Evolutionary conservation across 2,329 filamentous ascomycete genomes (phyloP).

Genomic region (Neonectria neomacrospora): DNA sequence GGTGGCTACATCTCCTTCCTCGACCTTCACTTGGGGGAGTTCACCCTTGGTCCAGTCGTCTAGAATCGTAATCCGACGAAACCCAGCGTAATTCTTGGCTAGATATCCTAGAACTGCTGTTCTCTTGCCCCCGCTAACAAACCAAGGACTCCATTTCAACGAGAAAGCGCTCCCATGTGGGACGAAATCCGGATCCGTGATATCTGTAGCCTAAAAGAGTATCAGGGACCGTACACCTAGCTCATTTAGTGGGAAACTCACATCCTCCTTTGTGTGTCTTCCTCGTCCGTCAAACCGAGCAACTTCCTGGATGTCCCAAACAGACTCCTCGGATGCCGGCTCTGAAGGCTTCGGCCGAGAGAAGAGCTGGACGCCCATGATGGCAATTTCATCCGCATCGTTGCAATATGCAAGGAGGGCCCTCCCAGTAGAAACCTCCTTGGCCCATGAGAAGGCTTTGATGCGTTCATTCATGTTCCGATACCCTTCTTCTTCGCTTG

Average conservation of each 20-base stretch:
- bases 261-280: constrained; percentile 54
- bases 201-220: constrained; percentile 42
- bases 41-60: constrained; percentile 49
- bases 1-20: constrained; percentile 55
- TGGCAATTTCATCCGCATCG: constrained; percentile 60
- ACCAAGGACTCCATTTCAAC: constrained; percentile 67
- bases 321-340: constrained; percentile 41
- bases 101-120: constrained; percentile 63
- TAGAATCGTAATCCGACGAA: constrained; percentile 60
- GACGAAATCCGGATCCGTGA: constrained; percentile 60
- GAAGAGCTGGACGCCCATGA: constrained; percentile 61
- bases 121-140: constrained; percentile 47
- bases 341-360: constrained; percentile 35
- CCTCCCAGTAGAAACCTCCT: constrained; percentile 53
- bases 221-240: constrained; percentile 21
- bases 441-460: constrained; percentile 65
- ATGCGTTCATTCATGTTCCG: constrained; percentile 58
- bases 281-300: constrained; percentile 60
- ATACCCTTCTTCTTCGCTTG: constrained; percentile 45
- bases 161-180: constrained; percentile 62
- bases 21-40: constrained; percentile 53
- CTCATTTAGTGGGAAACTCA: constrained; percentile 17
- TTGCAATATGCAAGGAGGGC: constrained; percentile 64
- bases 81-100: constrained; percentile 64
- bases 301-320: constrained; percentile 64